Percentiles rank a stretch among this genome's conserved stretches.
Evolutionary conservation across 352 stramenopile species (phyloP).

Genomic region (Salisapilia sapeloensis): DNA sequence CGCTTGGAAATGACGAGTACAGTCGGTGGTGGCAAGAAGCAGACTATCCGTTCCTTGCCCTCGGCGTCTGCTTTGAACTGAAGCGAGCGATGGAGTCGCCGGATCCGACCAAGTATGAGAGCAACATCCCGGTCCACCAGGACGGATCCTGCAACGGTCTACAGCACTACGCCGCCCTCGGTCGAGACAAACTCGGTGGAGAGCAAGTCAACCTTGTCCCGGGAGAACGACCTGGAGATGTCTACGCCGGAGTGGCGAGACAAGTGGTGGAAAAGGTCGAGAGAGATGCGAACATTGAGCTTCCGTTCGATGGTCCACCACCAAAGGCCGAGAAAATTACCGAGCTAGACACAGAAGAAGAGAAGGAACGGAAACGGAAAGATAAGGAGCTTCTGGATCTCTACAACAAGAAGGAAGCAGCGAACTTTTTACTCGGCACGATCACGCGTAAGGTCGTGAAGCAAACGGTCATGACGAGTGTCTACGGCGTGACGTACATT

Average conservation of each 20-base stretch:
- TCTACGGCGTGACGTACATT: slow-evolving; percentile 99
- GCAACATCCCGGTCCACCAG: slow-evolving; percentile 93
- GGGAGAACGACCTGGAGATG: slow-evolving; percentile 89
- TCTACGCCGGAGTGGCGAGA: slow-evolving; percentile 91
- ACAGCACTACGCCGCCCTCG: slow-evolving; percentile 98
- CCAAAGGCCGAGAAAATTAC: slow-evolving; percentile 10
- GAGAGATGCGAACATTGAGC: slow-evolving; percentile 28
- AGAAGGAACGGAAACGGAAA: slow-evolving; percentile 7
- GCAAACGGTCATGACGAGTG: slow-evolving; percentile 99
- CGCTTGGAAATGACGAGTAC: slow-evolving; percentile 62
- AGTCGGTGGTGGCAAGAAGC: slow-evolving; percentile 91
- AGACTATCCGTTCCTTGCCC: slow-evolving; percentile 96
- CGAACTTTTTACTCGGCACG: slow-evolving; percentile 48
- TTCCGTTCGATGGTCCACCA: slow-evolving; percentile 16
- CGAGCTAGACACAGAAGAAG: slow-evolving; percentile 2
- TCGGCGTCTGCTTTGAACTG: slow-evolving; percentile 96
- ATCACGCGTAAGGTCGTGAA: slow-evolving; percentile 96
- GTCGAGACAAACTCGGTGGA: slow-evolving; percentile 87
- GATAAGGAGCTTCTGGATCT: slow-evolving; percentile 8
- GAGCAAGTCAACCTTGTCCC: slow-evolving; percentile 95
- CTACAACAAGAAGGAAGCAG: slow-evolving; percentile 46
- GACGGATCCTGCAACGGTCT: slow-evolving; percentile 99
- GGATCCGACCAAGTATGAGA: slow-evolving; percentile 90
- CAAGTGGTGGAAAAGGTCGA: slow-evolving; percentile 73
- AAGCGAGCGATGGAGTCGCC: slow-evolving; percentile 85